Evolutionary conservation across 441 rosid species (phyloP), one percentile per base, ranked within the genome.

Genomic region (Raphanus hybrid): DNA sequence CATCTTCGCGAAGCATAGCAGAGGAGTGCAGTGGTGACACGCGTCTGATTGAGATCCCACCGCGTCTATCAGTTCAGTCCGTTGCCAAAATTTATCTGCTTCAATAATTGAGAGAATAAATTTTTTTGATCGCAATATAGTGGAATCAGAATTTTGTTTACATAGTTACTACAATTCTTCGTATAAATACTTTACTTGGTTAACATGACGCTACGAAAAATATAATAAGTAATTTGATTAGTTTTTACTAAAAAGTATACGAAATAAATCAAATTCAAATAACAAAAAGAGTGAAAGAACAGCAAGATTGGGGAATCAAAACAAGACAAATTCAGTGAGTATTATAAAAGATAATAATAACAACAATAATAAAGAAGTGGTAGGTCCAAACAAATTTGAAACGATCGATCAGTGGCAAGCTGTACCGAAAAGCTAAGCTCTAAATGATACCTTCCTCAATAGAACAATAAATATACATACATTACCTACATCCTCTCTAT

Each of bases 381-480:
- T 78, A 69, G 82, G 78, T 68, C 82, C 82, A 73, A 62, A 58
- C 58, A 45, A 45, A n/a, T 4, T 58, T 58, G 76, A 71, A 75
- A 61, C 59, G 70, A 68, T 60, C 60, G 75, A 73, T 61, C 70
- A 61, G 60, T 62, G 70, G 66, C 74, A 62, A 78, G 82, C 82
- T 78, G 78, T 73, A 68, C 55, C 62, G 74, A 68, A 73, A 73
- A 78, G 74, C 81, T 78, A 41, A 29, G 74, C 74, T 78, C 70
- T 67, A 68, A 78, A 73, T 67, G 68, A 73, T 60, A 60, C 41
- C 70, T 27, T 68, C 65, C 65, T 50, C 73, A 67, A 59, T 59
- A 58, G 6, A 71, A 27, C 32, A 71, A 61, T 27, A 43, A 78
- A 27, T 52, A 23, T n/a, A 14, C 64, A 15, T 73, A 27, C 32